phyloP scores from a whole-genome alignment of 257 asterid species.

The Craterostigma plantagineum region DNA sequence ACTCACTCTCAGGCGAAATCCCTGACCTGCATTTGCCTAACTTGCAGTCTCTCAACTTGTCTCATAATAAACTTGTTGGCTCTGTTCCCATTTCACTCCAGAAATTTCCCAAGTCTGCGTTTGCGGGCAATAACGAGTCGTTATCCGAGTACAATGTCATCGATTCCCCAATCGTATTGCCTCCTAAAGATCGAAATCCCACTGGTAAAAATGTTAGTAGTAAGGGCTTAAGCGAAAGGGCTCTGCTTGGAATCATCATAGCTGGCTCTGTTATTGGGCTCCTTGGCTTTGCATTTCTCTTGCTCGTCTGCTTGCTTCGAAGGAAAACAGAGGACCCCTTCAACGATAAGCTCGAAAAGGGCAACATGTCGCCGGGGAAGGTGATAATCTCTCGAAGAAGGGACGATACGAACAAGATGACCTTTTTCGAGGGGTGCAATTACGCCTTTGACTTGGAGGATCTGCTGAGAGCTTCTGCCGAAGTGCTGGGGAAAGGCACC shows the following conservation, averaged over 20 bases:
- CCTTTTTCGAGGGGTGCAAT: slow-evolving; percentile 83
- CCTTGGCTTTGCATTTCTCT: slow-evolving; percentile 43
- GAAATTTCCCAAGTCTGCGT: slow-evolving; percentile 56
- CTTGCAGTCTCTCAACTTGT: slow-evolving; percentile 49
- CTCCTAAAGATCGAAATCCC: slow-evolving; percentile 28
- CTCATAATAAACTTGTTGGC: slow-evolving; percentile 61
- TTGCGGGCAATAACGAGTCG: slow-evolving; percentile 44
- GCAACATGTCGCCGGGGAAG: slow-evolving; percentile 64
- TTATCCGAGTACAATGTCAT: slow-evolving; percentile 17
- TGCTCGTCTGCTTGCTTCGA: slow-evolving; percentile 44
- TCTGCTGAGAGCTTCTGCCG: slow-evolving; percentile 91
- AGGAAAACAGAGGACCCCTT: slow-evolving; percentile 27
- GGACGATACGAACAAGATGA: slow-evolving; percentile 55
- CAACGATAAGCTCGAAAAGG: slow-evolving; percentile 51
- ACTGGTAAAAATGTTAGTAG: slow-evolving; percentile 20
- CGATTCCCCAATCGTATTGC: slow-evolving; percentile 26
- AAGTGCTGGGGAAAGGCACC: slow-evolving; percentile 82
- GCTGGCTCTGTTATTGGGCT: slow-evolving; percentile 55
- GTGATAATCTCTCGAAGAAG: slow-evolving; percentile 49
- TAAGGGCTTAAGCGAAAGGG: slow-evolving; percentile 46
- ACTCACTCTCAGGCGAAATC: slow-evolving; percentile 45
- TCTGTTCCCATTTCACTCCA: slow-evolving; percentile 64
- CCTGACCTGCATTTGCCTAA: slow-evolving; percentile 42
- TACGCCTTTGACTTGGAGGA: slow-evolving; percentile 85
- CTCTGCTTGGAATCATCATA: slow-evolving; percentile 52